A percentile compares a stretch with the other conserved stretches of the same genome.
These are phyloP conservation scores for Sclerotinia subarctica DNA, from an alignment of 2,329 filamentous ascomycete species.

Conservation along the genomic window DNA sequence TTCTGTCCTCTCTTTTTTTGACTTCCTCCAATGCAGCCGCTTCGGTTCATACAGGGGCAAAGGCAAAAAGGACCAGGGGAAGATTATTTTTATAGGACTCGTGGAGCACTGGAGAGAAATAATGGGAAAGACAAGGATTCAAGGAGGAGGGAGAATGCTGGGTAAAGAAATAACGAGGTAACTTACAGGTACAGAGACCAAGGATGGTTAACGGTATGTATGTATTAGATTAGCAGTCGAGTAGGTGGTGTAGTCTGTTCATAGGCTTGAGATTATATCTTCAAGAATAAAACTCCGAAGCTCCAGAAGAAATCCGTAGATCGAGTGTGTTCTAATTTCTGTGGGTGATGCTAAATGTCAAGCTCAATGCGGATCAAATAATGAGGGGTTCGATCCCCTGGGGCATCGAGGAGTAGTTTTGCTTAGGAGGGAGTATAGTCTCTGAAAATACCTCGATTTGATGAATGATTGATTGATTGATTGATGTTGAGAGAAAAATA, in stretches of 20 bases:
- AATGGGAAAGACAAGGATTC: conserved; percentile 9
- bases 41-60: not conserved
- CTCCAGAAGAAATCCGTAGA: not conserved
- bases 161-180: not conserved
- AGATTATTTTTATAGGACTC: not conserved
- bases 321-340: not conserved
- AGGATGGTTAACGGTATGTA: not conserved
- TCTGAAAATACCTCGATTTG: not conserved
- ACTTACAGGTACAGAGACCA: not conserved
- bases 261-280: not conserved
- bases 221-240: not conserved
- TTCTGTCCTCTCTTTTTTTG: not conserved
- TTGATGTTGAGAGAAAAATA: not conserved
- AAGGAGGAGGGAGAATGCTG: not conserved
- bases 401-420: not conserved
- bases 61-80: not conserved
- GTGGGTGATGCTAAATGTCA: not conserved
- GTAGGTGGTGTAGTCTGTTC: no score
- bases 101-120: conserved; percentile 4
- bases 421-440: not conserved
- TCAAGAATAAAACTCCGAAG: not conserved
- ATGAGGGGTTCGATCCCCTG: conserved; percentile 14
- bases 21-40: not conserved
- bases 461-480: not conserved
- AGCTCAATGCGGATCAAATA: conserved; percentile 10